Evolutionary conservation across 2,329 filamentous ascomycete species (phyloP).

Genomic region (Coniochaeta sp.): DNA sequence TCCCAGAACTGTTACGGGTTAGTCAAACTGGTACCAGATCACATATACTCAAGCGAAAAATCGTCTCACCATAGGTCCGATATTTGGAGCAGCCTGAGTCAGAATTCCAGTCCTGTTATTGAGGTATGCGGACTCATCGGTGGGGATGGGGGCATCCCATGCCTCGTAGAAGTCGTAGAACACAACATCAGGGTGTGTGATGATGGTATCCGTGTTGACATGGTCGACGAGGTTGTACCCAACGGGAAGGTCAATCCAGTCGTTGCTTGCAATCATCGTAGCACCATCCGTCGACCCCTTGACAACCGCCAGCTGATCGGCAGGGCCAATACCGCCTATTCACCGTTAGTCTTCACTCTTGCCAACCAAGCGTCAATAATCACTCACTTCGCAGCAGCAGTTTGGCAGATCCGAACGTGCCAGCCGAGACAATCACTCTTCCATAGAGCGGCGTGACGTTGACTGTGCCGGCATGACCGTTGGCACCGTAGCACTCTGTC

Average conservation of each 20-base stretch:
- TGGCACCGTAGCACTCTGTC: conserved; percentile 45
- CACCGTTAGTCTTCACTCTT: not conserved
- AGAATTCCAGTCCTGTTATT: conserved; percentile 49
- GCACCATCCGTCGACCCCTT: conserved; percentile 40
- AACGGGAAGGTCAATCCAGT: conserved; percentile 53
- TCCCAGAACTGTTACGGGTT: conserved; percentile 37
- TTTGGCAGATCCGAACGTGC: conserved; percentile 63
- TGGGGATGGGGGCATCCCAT: conserved; percentile 38
- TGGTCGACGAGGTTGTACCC: conserved; percentile 54
- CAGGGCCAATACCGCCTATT: conserved; percentile 52
- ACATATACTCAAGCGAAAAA: conserved; percentile 5
- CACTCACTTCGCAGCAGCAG: conserved; percentile 53
- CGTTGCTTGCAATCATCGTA: conserved; percentile 39
- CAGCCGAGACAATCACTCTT: conserved; percentile 61
- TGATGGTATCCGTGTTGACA: conserved; percentile 39
- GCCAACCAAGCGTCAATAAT: not conserved
- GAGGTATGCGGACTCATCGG: conserved; percentile 38
- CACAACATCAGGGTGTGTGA: conserved; percentile 35
- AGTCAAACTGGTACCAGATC: not conserved
- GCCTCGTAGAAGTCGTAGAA: conserved; percentile 62
- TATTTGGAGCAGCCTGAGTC: conserved; percentile 59
- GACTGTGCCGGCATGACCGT: conserved; percentile 51
- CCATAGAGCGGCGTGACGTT: conserved; percentile 52
- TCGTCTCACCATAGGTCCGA: conserved; percentile 42
- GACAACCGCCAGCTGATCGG: conserved; percentile 48